These are phyloP conservation scores for Elsinoe australis DNA, from an alignment of 2,329 filamentous ascomycete genomes.

Conservation along the genomic window DNA sequence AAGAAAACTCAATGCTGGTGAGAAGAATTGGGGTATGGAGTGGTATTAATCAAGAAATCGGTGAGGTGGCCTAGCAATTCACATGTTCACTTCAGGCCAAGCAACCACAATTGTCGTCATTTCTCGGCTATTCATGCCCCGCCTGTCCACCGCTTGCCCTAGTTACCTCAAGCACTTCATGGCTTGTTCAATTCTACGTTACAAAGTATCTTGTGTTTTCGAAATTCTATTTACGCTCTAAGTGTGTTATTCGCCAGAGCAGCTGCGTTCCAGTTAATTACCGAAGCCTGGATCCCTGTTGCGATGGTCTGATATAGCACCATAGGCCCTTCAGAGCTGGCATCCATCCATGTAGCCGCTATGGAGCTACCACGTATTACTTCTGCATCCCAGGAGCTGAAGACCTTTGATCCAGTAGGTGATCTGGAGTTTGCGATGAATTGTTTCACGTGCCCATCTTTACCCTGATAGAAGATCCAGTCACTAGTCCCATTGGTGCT, in stretches of 20 bases:
- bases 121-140: not conserved
- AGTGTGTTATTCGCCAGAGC: constrained; percentile 8
- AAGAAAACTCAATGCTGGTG: not conserved
- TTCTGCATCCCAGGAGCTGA: not conserved
- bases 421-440: not conserved
- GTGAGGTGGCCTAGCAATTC: not conserved
- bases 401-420: not conserved
- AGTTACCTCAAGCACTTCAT: no score
- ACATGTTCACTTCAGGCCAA: not conserved
- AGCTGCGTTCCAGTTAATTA: constrained; percentile 4
- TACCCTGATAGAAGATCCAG: constrained; percentile 4
- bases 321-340: constrained; percentile 1
- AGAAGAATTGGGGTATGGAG: not conserved
- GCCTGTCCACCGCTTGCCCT: no score
- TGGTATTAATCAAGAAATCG: not conserved
- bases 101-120: not conserved
- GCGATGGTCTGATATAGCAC: constrained; percentile 6
- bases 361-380: not conserved
- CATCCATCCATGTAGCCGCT: constrained; percentile 1
- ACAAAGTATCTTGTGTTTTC: not conserved
- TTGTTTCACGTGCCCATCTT: constrained; percentile 3
- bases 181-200: no score
- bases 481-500: constrained; percentile 1
- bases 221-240: constrained; percentile 10
- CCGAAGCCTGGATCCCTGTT: not conserved